A percentile compares a stretch with the other conserved stretches of the same genome.
Conservation (phyloP, 2,329 filamentous ascomycete species). For the Verticillium klebahnii region DNA sequence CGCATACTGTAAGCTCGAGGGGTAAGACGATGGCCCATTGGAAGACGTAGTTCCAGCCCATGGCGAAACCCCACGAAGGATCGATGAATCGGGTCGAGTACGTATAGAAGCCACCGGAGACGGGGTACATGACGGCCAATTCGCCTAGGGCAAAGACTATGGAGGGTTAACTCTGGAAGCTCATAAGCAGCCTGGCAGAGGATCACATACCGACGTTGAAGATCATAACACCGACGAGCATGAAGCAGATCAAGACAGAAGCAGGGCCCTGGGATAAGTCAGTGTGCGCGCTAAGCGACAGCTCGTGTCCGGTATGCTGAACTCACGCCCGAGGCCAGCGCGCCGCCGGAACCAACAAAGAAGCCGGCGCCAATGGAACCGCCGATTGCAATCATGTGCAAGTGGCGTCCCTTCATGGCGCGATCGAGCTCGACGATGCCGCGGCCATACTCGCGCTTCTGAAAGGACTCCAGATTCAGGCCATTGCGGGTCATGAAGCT, state of each 20-base stretch:
- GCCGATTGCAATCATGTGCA: conserved; percentile 48
- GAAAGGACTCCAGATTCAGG: conserved; percentile 18
- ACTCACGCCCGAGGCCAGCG: conserved; percentile 41
- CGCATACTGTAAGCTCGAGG: conserved; percentile 44
- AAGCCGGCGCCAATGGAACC: conserved; percentile 57
- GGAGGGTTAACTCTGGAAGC: neutral
- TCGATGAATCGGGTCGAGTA: conserved; percentile 54
- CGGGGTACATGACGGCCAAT: conserved; percentile 49
- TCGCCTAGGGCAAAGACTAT: conserved; percentile 55
- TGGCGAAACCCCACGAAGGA: conserved; percentile 47
- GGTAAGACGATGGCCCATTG: conserved; percentile 43
- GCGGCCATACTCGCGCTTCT: conserved; percentile 13
- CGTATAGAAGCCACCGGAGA: conserved; percentile 54
- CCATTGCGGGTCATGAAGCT: conserved; percentile 14
- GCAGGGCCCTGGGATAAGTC: conserved; percentile 22
- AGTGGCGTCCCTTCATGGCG: conserved; percentile 39
- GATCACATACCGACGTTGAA: conserved; percentile 37
- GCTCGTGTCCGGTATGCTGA: neutral
- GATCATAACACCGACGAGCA: conserved; percentile 49
- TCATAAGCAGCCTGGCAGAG: neutral
- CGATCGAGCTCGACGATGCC: conserved; percentile 19
- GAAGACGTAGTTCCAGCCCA: conserved; percentile 46
- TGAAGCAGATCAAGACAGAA: conserved; percentile 34
- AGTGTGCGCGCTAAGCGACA: neutral
- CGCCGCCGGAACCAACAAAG: conserved; percentile 54